Evolutionary conservation across 805 yeast species (phyloP).

Genomic region (Metschnikowia amazonensis): DNA sequence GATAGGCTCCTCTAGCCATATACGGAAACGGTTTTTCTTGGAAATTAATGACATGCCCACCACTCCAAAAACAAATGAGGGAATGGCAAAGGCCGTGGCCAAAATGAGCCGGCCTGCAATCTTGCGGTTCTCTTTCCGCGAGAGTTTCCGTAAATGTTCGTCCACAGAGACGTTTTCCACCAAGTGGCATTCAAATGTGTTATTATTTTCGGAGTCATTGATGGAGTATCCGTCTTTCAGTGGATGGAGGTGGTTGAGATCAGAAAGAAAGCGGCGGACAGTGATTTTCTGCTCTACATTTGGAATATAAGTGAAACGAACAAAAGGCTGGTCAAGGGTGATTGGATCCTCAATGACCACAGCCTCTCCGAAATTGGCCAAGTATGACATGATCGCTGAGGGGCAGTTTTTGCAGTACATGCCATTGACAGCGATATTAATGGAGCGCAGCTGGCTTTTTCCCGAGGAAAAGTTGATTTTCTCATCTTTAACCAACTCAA

Average conservation of each 20-base stretch:
- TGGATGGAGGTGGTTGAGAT: conserved; percentile 44
- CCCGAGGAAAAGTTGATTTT: conserved; percentile 47
- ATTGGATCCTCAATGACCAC: conserved; percentile 54
- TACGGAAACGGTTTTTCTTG: conserved; percentile 35
- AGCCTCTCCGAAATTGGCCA: conserved; percentile 53
- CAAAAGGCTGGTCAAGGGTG: conserved; percentile 51
- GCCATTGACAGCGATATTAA: conserved; percentile 55
- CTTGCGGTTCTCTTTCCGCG: conserved; percentile 44
- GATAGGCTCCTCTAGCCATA: conserved; percentile 57
- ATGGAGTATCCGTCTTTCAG: conserved; percentile 16
- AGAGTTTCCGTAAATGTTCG: conserved; percentile 53
- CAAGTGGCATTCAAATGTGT: conserved; percentile 47
- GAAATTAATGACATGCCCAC: conserved; percentile 64
- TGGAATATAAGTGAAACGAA: conserved; percentile 65
- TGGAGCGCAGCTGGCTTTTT: conserved; percentile 49
- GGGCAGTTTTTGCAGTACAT: conserved; percentile 76
- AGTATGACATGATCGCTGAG: conserved; percentile 44
- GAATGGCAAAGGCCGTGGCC: conserved; percentile 54
- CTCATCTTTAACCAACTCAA: conserved; percentile 42
- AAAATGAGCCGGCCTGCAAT: conserved; percentile 46
- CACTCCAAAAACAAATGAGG: conserved; percentile 65
- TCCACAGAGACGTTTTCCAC: conserved; percentile 57
- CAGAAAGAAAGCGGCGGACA: conserved; percentile 51
- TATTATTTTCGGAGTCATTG: conserved; percentile 17
- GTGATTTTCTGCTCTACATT: conserved; percentile 42